Conservation (phyloP, 2,329 filamentous ascomycete genomes). For the Epichloe gansuensis region DNA sequence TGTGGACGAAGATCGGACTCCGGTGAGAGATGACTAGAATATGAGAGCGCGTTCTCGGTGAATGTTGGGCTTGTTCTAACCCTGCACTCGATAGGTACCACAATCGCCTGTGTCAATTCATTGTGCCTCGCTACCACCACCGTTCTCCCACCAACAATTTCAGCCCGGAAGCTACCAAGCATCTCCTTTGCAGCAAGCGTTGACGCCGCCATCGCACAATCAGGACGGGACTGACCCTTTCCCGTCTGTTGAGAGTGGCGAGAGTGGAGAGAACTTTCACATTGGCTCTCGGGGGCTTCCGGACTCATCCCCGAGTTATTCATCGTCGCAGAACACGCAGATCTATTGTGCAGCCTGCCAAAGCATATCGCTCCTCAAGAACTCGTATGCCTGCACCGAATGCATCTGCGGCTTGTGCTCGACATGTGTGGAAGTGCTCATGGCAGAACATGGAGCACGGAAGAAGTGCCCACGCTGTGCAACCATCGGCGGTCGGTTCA, state of each 20-base stretch:
- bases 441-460: slow-evolving; percentile 61
- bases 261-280: slow-evolving; percentile 60
- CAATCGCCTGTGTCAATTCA: slow-evolving; percentile 53
- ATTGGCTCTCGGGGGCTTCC: slow-evolving; percentile 52
- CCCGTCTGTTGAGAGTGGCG: slow-evolving; percentile 72
- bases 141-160: slow-evolving; percentile 48
- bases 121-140: slow-evolving; percentile 48
- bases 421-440: slow-evolving; percentile 71
- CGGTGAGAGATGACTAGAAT: slow-evolving; percentile 43
- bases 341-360: slow-evolving; percentile 90
- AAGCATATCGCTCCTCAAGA: slow-evolving; percentile 60
- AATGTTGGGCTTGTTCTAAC: not conserved
- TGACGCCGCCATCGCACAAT: slow-evolving; percentile 68
- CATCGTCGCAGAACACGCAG: slow-evolving; percentile 61
- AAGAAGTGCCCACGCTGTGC: slow-evolving; percentile 70
- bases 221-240: slow-evolving; percentile 64
- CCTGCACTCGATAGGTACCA: slow-evolving; percentile 37
- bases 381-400: slow-evolving; percentile 89
- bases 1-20: slow-evolving; percentile 80
- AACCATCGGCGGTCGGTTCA: slow-evolving; percentile 67
- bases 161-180: slow-evolving; percentile 62
- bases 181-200: slow-evolving; percentile 77
- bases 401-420: slow-evolving; percentile 90
- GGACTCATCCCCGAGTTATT: slow-evolving; percentile 61
- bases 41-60: not conserved